phyloP scores from a whole-genome alignment of 164 flowering plant genomes.

The Chloranthus sessilifolius region DNA sequence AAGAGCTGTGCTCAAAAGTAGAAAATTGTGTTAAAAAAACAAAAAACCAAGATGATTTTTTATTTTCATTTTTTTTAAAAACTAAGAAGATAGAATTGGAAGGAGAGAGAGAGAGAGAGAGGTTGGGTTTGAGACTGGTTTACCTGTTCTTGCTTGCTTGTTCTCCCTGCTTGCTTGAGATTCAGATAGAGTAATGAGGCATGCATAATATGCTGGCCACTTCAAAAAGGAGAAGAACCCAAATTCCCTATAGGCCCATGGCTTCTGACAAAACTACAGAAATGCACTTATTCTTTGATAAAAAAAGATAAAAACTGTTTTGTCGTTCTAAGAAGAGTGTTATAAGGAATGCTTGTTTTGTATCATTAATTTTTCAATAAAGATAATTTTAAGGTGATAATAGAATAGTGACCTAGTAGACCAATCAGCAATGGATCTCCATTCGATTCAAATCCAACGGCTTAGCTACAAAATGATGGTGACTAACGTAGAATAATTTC shows the following conservation, averaged over 20 bases:
- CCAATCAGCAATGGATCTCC: too few species aligned
- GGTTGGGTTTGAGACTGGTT: background rate
- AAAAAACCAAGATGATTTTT: background rate
- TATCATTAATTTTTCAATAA: too few species aligned
- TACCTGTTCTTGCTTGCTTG: constrained; percentile 16
- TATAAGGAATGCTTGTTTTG: too few species aligned
- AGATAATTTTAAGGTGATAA: too few species aligned
- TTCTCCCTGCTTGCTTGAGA: constrained; percentile 14
- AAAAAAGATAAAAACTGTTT: too few species aligned
- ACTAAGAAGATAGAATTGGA: background rate
- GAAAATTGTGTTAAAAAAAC: constrained; percentile 16
- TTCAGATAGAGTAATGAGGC: constrained; percentile 2
- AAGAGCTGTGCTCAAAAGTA: constrained; percentile 29
- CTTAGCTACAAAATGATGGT: too few species aligned
- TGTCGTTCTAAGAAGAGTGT: too few species aligned
- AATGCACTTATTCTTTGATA: constrained; percentile 3
- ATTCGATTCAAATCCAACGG: too few species aligned
- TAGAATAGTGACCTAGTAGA: too few species aligned
- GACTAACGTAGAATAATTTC: too few species aligned
- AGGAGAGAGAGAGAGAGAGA: constrained; percentile 1
- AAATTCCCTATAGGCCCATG: constrained; percentile 11
- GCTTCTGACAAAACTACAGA: constrained; percentile 10
- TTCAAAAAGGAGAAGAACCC: constrained; percentile 6
- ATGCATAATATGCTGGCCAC: constrained; percentile 5
- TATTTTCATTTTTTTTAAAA: constrained; percentile 3